Evolutionary conservation across 2,329 filamentous ascomycete species (phyloP).

Genomic region (Sporothrix euskadiensis): DNA sequence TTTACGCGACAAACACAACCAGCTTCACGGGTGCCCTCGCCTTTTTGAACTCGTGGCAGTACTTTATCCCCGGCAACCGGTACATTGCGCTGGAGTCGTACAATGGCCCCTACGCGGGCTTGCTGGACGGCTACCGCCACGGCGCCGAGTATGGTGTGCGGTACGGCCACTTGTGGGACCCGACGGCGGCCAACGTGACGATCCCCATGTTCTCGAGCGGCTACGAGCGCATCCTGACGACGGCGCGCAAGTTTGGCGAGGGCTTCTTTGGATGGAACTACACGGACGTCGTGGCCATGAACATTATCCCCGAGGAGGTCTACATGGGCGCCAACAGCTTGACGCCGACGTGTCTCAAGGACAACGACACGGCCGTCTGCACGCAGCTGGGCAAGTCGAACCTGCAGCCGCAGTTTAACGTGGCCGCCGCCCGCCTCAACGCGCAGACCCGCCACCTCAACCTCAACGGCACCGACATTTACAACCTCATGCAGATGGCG

Average conservation of each 20-base stretch:
- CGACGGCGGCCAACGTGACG: constrained; percentile 23
- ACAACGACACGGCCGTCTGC: constrained; percentile 41
- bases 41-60: constrained; percentile 29
- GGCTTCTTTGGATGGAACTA: constrained; percentile 62
- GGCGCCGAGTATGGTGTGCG: constrained; percentile 31
- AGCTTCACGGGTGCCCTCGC: constrained; percentile 20
- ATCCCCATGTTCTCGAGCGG: constrained; percentile 40
- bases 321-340: constrained; percentile 50
- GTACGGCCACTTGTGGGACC: constrained; percentile 31
- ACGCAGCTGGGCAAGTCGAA: constrained; percentile 25
- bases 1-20: constrained; percentile 17
- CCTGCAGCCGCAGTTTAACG: constrained; percentile 26
- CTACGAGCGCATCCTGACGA: constrained; percentile 63
- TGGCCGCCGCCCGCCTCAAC: constrained; percentile 27
- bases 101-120: constrained; percentile 29
- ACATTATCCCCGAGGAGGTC: constrained; percentile 38
- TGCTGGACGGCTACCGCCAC: constrained; percentile 29
- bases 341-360: constrained; percentile 56
- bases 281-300: constrained; percentile 58
- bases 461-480: constrained; percentile 28
- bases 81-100: constrained; percentile 30
- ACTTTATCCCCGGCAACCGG: constrained; percentile 24
- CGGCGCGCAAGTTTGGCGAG: constrained; percentile 60
- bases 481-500: constrained; percentile 31
- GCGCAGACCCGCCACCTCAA: constrained; percentile 12